Evolutionary conservation across 108 stramenopile species (phyloP), one percentile per base, ranked within the genome.

Genomic region (Parmales sp.): DNA sequence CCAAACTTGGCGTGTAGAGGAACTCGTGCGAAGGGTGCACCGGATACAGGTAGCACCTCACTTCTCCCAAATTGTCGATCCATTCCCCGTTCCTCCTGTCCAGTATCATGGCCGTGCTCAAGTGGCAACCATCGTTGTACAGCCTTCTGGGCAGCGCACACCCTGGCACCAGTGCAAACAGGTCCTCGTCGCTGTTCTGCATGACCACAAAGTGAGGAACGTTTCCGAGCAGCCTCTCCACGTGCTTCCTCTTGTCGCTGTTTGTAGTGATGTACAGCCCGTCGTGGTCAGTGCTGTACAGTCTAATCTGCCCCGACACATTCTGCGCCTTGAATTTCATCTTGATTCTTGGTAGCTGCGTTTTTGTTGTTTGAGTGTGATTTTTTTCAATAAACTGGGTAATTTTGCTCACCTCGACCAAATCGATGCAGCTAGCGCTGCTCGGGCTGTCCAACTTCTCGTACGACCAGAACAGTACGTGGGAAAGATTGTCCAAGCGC

Each of bases 1-100:
- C 92, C 48, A 99, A 71, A 0, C 93, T 91, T 4, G 94, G 94
- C 31, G 98, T 93, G 50, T 88, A 82, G 46, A 93, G 76, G 75
- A 93, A 95, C n/a, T 87, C 37, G 41, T 71, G 67, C 16, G 91
- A 91, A 66, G 89, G 91, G 70, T 98, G 97, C 51, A 98, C 86
- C 9, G 95, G 96, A 72, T 97, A 99, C 28, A 99, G 78, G 75
- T 97, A 96, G 72, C 93, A 92, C 1, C 95, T 86, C 26, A 94
- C 92, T 75, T 92, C 92, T 19, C 95, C 94, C 69, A 95, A 86
- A 66, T 95, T 95, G 44, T 82, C 83, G 64, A 95, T 94, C 98
- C 98, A 99, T 70, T 94, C 93, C 70, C 87, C 72, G 71, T 97
- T 95, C 66, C 92, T 74, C 2, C 93, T 78, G 72, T 96, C 92